Conservation (phyloP, 2,329 filamentous ascomycete genomes). For the Alternaria solani region DNA sequence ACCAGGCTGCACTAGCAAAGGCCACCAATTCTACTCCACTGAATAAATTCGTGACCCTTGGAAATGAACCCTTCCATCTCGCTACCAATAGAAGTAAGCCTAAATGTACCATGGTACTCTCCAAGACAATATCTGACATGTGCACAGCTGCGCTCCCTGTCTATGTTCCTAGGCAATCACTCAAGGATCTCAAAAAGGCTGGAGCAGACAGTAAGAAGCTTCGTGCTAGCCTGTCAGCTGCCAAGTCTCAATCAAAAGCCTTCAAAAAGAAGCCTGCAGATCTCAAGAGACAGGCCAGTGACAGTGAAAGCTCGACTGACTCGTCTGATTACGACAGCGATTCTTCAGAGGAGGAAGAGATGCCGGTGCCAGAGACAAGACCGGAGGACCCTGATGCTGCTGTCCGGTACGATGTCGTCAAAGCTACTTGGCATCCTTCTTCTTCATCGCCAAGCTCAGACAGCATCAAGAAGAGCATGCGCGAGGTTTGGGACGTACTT, state of each 20-base stretch:
- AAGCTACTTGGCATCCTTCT: constrained; percentile 67
- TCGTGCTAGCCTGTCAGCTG: constrained; percentile 39
- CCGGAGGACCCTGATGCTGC: constrained; percentile 62
- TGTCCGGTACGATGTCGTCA: constrained; percentile 66
- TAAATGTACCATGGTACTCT: constrained; percentile 3
- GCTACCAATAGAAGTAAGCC: constrained; percentile 56
- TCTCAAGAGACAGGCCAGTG: constrained; percentile 47
- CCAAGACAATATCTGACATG: constrained; percentile 28
- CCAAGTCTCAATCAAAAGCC: constrained; percentile 33
- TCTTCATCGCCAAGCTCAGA: constrained; percentile 59
- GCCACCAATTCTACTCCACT: constrained; percentile 56
- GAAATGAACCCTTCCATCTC: constrained; percentile 52
- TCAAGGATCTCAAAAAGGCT: constrained; percentile 55
- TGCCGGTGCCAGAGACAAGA: constrained; percentile 62
- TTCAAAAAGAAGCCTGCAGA: constrained; percentile 26
- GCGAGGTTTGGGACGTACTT: constrained; percentile 66
- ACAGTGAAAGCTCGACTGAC: constrained; percentile 56
- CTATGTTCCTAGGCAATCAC: constrained; percentile 55
- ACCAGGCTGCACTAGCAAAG: constrained; percentile 52
- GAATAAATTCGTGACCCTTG: constrained; percentile 55
- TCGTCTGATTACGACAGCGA: constrained; percentile 61
- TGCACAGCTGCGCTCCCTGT: constrained; percentile 51
- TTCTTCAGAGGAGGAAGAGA: constrained; percentile 62
- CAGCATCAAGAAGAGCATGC: constrained; percentile 63
- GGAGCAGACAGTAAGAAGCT: constrained; percentile 54